Conservation (phyloP, 2,329 filamentous ascomycete species). For the Monosporascus sp. region DNA sequence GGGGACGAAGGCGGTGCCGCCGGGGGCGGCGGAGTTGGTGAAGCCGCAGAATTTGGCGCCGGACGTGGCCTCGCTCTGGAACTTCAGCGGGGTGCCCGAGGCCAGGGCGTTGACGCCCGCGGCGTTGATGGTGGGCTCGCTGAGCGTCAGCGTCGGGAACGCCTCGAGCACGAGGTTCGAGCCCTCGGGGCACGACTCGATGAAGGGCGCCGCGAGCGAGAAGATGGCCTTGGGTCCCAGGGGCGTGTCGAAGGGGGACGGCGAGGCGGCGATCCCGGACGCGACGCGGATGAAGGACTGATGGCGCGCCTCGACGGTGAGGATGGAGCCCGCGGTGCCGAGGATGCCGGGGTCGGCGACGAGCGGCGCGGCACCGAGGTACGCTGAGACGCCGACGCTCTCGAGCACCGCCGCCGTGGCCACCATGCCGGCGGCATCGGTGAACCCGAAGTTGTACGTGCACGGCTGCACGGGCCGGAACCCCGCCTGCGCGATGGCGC, state of each 20-base stretch:
- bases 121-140: conserved; percentile 32
- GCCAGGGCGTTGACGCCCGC: conserved; percentile 32
- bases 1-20: conserved; percentile 54
- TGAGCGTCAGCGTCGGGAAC: conserved; percentile 55
- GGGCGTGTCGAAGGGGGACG: conserved; percentile 65
- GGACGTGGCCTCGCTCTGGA: conserved; percentile 45
- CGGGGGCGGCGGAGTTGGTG: conserved; percentile 53
- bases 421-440: conserved; percentile 61
- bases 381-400: conserved; percentile 68
- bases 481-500: conserved; percentile 55
- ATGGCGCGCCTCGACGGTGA: conserved; percentile 69
- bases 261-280: conserved; percentile 52
- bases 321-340: conserved; percentile 61
- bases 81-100: conserved; percentile 36
- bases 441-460: conserved; percentile 67
- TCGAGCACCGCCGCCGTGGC: conserved; percentile 65
- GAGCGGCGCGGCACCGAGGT: conserved; percentile 64
- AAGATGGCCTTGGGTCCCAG: conserved; percentile 65
- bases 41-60: conserved; percentile 60
- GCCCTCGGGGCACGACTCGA: conserved; percentile 61
- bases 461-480: conserved; percentile 62
- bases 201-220: conserved; percentile 68
- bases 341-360: conserved; percentile 56
- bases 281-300: conserved; percentile 65
- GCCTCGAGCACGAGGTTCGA: conserved; percentile 58